Percentiles rank a stretch among this genome's conserved stretches.
Conservation (phyloP, 2,329 filamentous ascomycete species). For the Acrodontium crateriforme region DNA sequence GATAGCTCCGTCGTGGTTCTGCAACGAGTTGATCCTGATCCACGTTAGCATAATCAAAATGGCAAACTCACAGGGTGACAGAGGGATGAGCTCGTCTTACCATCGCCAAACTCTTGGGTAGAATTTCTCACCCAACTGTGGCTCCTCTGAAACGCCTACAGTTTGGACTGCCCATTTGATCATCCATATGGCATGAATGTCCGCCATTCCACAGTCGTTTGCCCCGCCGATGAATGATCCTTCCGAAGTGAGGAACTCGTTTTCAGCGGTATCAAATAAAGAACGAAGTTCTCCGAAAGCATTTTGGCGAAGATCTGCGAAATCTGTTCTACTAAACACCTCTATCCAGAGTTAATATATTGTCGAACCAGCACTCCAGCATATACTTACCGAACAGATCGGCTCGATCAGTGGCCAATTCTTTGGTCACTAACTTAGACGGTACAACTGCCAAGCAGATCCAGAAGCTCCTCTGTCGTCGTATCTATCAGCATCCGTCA, state of each 20-base stretch:
- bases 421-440: conserved; percentile 7
- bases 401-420: conserved; percentile 16
- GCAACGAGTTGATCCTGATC: no score
- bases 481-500: no score
- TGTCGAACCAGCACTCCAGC: no score
- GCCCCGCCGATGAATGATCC: conserved; percentile 15
- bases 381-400: no score
- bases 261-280: no score
- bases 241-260: conserved; percentile 8
- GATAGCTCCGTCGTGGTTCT: no score
- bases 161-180: conserved; percentile 13
- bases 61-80: no score
- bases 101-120: conserved; percentile 15
- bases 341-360: no score
- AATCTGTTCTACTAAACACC: no score
- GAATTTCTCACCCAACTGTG: conserved; percentile 10
- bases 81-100: no score
- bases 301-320: conserved; percentile 10
- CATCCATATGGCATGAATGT: conserved; percentile 15
- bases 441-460: no score
- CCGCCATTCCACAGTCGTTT: conserved; percentile 11
- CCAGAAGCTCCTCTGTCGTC: conserved; percentile 9
- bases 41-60: no score
- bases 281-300: conserved; percentile 11
- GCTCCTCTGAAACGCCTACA: conserved; percentile 10